Conservation (phyloP, 176 grass and related monocot species). For the Carex scoparia region DNA sequence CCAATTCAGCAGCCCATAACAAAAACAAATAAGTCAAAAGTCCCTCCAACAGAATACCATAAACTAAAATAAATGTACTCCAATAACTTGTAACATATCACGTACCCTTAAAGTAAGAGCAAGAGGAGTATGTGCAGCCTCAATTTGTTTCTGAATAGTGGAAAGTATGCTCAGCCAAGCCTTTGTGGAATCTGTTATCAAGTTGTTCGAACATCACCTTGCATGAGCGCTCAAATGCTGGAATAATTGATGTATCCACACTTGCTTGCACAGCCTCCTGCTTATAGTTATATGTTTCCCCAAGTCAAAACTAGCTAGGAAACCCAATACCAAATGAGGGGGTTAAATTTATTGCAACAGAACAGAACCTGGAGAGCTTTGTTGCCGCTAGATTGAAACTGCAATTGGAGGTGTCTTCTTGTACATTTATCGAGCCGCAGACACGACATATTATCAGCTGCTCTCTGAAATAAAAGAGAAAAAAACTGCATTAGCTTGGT, state of each 20-base stretch:
- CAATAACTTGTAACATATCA: constrained; percentile 2
- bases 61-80: constrained; percentile 5
- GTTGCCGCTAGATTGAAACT: constrained; percentile 73
- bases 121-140: constrained; percentile 63
- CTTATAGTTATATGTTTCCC: neutral
- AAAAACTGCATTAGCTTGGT: neutral
- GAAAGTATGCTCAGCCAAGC: constrained; percentile 68
- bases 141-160: constrained; percentile 63
- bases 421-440: constrained; percentile 78
- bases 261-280: constrained; percentile 68
- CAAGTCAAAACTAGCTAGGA: neutral
- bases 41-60: neutral
- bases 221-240: constrained; percentile 89
- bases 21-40: neutral
- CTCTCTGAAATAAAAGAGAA: constrained; percentile 45
- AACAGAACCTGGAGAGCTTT: constrained; percentile 72
- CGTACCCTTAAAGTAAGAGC: constrained; percentile 71
- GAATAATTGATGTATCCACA: constrained; percentile 75
- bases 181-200: constrained; percentile 79
- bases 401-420: constrained; percentile 86
- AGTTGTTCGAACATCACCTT: constrained; percentile 84
- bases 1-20: neutral
- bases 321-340: neutral
- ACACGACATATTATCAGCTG: too few species aligned
- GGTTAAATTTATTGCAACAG: neutral